Conservation (phyloP, 2,329 filamentous ascomycete species). For the Parascedosporium putredinis region DNA sequence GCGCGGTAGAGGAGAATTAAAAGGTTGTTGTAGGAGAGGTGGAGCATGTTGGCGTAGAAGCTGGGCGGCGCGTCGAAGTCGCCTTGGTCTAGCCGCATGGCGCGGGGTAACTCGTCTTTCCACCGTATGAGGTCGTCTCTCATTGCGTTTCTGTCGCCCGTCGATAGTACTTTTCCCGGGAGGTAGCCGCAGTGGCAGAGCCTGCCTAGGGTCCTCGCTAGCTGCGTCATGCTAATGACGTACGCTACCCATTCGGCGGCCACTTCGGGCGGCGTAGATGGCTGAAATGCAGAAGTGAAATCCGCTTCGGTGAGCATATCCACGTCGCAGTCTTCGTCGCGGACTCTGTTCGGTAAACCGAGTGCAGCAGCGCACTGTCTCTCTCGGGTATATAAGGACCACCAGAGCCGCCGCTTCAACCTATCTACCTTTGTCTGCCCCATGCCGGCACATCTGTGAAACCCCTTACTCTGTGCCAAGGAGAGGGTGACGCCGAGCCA, state of each 20-base stretch:
- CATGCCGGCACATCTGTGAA: conserved; percentile 24
- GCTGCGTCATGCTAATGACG: conserved; percentile 18
- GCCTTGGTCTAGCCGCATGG: conserved; percentile 9
- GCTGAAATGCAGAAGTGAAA: conserved; percentile 12
- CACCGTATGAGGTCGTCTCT: conserved; percentile 26
- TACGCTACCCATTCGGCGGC: conserved; percentile 22
- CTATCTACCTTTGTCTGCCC: conserved; percentile 19
- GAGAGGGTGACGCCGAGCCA: conserved; percentile 41
- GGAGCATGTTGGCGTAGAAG: conserved; percentile 29
- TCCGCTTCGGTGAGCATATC: conserved; percentile 16
- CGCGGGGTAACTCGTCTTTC: conserved; percentile 24
- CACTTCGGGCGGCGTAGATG: conserved; percentile 15
- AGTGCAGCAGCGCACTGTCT: conserved; percentile 34
- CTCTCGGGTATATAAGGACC: conserved; percentile 41
- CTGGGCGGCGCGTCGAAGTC: conserved; percentile 19
- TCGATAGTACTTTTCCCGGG: conserved; percentile 9
- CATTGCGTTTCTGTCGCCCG: conserved; percentile 22
- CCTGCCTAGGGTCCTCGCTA: conserved; percentile 17
- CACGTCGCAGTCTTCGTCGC: conserved; percentile 38
- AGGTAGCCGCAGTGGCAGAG: conserved; percentile 12
- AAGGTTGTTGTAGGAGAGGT: conserved; percentile 35
- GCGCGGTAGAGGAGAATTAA: conserved; percentile 33
- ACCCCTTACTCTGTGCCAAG: conserved; percentile 37
- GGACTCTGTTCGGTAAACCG: conserved; percentile 34
- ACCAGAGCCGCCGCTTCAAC: conserved; percentile 39